Percentiles rank a stretch among this genome's conserved stretches.
These are phyloP conservation scores for Phytophthora ramorum DNA, from an alignment of 352 stramenopile species.

Conservation along the genomic window DNA sequence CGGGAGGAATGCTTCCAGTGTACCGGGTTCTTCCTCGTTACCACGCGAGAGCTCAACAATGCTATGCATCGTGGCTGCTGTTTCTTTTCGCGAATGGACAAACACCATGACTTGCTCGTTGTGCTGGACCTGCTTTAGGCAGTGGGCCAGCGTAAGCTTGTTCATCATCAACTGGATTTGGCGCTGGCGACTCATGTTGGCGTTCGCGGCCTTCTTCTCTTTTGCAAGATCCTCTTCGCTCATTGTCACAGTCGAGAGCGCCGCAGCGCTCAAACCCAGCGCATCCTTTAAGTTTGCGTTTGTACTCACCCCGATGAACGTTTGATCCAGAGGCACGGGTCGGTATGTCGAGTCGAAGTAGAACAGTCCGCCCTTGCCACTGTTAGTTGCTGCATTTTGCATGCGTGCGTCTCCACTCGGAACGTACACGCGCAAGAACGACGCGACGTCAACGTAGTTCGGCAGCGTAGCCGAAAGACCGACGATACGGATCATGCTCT, in stretches of 20 bases:
- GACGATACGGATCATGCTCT: slow-evolving; percentile 98
- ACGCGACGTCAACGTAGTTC: slow-evolving; percentile 99
- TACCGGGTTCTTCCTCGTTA: slow-evolving; percentile 64
- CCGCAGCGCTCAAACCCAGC: slow-evolving; percentile 53
- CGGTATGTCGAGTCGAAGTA: slow-evolving; percentile 98
- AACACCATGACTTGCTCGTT: slow-evolving; percentile 98
- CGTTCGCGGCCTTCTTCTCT: slow-evolving; percentile 42
- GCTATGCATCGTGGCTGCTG: slow-evolving; percentile 93
- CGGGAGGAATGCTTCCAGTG: slow-evolving; percentile 68
- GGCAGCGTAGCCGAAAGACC: slow-evolving; percentile 98
- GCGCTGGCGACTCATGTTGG: slow-evolving; percentile 62
- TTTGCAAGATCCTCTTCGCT: slow-evolving; percentile 56
- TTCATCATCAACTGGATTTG: slow-evolving; percentile 88
- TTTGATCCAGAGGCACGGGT: slow-evolving; percentile 98
- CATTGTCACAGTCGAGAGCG: slow-evolving; percentile 53
- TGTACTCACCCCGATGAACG: slow-evolving; percentile 97
- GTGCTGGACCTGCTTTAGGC: slow-evolving; percentile 66
- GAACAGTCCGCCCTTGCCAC: slow-evolving; percentile 93
- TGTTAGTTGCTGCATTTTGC: slow-evolving; percentile 81
- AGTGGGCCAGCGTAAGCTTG: slow-evolving; percentile 81
- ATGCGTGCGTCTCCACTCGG: slow-evolving; percentile 49
- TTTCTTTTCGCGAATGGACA: slow-evolving; percentile 99
- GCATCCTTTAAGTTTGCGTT: slow-evolving; percentile 72
- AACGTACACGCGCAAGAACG: slow-evolving; percentile 96
- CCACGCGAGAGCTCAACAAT: slow-evolving; percentile 91